Percentiles rank a stretch among this genome's conserved stretches.
Evolutionary conservation across 352 stramenopile genomes (phyloP).

Genomic region (Phytophthora palmivora): DNA sequence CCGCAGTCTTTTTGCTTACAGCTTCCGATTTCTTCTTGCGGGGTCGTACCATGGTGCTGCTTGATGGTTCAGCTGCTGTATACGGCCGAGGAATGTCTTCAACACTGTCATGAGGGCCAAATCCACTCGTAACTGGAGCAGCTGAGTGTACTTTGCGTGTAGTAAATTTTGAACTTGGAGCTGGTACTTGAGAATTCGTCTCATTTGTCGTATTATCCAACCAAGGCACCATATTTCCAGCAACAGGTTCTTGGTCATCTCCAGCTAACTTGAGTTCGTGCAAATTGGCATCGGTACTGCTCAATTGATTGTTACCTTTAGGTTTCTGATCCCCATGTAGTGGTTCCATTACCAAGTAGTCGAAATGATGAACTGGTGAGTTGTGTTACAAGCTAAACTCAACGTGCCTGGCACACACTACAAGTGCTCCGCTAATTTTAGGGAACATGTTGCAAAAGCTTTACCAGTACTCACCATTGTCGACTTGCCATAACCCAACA

Average conservation of each 20-base stretch:
- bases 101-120: background rate
- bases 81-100: conserved; percentile 21
- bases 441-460: background rate
- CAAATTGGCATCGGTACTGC: background rate
- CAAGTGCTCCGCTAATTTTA: conserved; percentile 30
- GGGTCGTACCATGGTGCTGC: background rate
- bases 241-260: background rate
- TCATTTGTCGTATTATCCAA: background rate
- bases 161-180: conserved; percentile 1
- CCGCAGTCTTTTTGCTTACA: conserved; percentile 6
- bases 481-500: conserved; percentile 3
- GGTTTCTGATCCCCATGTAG: background rate
- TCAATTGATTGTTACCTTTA: conserved; percentile 22
- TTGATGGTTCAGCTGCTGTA: conserved; percentile 16
- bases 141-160: conserved; percentile 30
- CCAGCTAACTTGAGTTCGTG: background rate
- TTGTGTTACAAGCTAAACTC: conserved; percentile 13
- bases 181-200: background rate
- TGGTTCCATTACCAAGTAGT: conserved; percentile 12
- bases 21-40: conserved; percentile 18
- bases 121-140: conserved; percentile 4
- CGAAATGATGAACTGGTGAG: background rate
- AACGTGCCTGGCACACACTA: too few species aligned
- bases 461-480: too few species aligned
- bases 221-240: background rate